Evolutionary conservation across 768 basidiomycete genomes (phyloP).

Genomic region (Imleria badia): DNA sequence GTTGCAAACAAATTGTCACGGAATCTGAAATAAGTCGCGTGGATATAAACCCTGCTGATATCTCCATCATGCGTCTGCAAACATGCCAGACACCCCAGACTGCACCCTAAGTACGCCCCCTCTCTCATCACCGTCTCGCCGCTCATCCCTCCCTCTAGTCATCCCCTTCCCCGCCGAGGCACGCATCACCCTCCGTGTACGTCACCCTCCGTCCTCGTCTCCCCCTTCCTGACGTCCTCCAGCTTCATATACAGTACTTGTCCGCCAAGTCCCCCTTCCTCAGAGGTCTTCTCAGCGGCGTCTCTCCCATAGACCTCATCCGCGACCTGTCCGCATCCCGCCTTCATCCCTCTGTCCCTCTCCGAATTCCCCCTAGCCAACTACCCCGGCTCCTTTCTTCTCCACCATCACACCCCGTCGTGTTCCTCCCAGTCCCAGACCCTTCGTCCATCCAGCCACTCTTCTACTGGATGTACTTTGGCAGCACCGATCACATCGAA

Average conservation of each 20-base stretch:
- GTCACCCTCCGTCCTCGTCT: constrained; percentile 14
- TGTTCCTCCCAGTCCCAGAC: constrained; percentile 77
- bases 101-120: constrained; percentile 66
- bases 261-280: constrained; percentile 79
- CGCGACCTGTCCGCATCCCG: constrained; percentile 31
- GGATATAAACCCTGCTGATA: neutral
- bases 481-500: constrained; percentile 62
- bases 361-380: constrained; percentile 43
- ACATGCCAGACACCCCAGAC: constrained; percentile 40
- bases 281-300: constrained; percentile 66
- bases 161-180: constrained; percentile 43
- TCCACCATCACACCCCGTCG: constrained; percentile 57
- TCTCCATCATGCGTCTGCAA: neutral
- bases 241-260: constrained; percentile 83
- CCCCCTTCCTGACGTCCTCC: constrained; percentile 8
- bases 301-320: constrained; percentile 60
- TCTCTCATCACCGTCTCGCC: neutral
- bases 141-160: constrained; percentile 30
- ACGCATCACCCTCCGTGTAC: constrained; percentile 62
- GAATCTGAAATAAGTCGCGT: neutral
- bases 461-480: constrained; percentile 84
- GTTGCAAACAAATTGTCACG: neutral
- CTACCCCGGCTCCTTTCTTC: constrained; percentile 71
- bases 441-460: constrained; percentile 69
- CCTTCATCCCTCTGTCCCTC: constrained; percentile 26